Evolutionary conservation across 2,329 filamentous ascomycete genomes (phyloP).

Genomic region (Neonectria coccinea): DNA sequence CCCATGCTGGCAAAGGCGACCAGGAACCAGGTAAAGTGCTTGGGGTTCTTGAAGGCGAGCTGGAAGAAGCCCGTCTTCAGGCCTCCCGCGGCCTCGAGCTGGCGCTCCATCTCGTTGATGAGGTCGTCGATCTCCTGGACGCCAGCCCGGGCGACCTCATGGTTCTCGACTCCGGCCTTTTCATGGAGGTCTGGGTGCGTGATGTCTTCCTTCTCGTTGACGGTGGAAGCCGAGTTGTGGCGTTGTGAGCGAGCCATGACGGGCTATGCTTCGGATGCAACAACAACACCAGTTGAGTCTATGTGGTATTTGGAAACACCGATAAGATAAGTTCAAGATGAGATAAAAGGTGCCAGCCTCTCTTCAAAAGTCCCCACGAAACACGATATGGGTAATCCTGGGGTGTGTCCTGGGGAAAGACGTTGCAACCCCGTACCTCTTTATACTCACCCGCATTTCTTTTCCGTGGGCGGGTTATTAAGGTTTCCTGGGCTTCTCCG

Average conservation of each 20-base stretch:
- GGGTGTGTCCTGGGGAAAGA: constrained; percentile 23
- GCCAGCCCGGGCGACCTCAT: constrained; percentile 52
- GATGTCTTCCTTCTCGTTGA: constrained; percentile 41
- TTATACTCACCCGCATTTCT: constrained; percentile 25
- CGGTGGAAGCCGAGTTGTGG: constrained; percentile 39
- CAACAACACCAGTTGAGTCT: not conserved
- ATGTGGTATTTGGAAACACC: constrained; percentile 3
- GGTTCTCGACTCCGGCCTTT: constrained; percentile 50
- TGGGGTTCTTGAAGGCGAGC: constrained; percentile 68
- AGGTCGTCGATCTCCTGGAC: constrained; percentile 53
- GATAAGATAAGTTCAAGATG: constrained; percentile 17
- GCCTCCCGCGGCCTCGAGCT: constrained; percentile 51
- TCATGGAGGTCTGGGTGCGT: constrained; percentile 36
- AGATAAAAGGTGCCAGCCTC: not conserved
- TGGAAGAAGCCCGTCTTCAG: constrained; percentile 60
- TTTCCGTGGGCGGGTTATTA: constrained; percentile 14
- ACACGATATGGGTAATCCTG: not conserved
- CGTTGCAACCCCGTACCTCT: constrained; percentile 13
- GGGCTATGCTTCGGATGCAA: not conserved
- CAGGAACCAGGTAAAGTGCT: constrained; percentile 74
- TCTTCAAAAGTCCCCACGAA: constrained; percentile 19
- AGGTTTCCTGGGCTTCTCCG: constrained; percentile 21
- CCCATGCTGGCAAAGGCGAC: constrained; percentile 82
- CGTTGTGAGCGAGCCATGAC: constrained; percentile 34
- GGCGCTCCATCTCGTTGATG: constrained; percentile 56